Evolutionary conservation across 2,329 filamentous ascomycete genomes (phyloP).

Genomic region (Colletotrichum sp.): DNA sequence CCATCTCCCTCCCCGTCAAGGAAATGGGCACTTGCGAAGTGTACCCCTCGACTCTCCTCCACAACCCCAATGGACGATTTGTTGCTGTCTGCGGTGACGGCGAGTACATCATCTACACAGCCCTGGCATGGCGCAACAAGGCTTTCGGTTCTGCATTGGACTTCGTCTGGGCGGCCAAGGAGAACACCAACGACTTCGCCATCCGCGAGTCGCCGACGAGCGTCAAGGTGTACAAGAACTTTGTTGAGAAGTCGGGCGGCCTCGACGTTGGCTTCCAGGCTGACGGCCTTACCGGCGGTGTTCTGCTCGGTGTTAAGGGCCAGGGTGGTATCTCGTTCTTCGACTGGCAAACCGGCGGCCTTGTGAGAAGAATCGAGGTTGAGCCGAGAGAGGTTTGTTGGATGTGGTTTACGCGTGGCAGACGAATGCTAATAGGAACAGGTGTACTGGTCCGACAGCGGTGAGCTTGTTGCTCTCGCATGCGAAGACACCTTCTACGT

Average conservation of each 20-base stretch:
- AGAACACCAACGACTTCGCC: constrained; percentile 97
- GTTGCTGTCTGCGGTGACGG: constrained; percentile 87
- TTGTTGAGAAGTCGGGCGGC: constrained; percentile 87
- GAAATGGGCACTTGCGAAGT: constrained; percentile 96
- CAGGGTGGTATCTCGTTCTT: constrained; percentile 95
- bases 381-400: constrained; percentile 58
- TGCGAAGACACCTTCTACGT: constrained; percentile 98
- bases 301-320: constrained; percentile 91
- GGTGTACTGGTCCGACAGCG: constrained; percentile 98
- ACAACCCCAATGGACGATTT: constrained; percentile 95
- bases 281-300: constrained; percentile 87
- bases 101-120: constrained; percentile 99
- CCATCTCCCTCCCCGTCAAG: constrained; percentile 87
- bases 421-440: constrained; percentile 33
- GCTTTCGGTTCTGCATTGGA: constrained; percentile 94
- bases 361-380: constrained; percentile 91
- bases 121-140: constrained; percentile 95
- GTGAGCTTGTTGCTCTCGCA: constrained; percentile 89
- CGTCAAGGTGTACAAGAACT: constrained; percentile 98
- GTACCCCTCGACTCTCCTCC: constrained; percentile 91
- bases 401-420: too few species aligned
- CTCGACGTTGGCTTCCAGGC: constrained; percentile 95
- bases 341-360: constrained; percentile 89
- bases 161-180: constrained; percentile 96
- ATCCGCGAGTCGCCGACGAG: constrained; percentile 94